Percentiles rank a stretch among this genome's conserved stretches.
Evolutionary conservation across 2,329 filamentous ascomycete genomes (phyloP).

Genomic region (Trichoderma hamatum): DNA sequence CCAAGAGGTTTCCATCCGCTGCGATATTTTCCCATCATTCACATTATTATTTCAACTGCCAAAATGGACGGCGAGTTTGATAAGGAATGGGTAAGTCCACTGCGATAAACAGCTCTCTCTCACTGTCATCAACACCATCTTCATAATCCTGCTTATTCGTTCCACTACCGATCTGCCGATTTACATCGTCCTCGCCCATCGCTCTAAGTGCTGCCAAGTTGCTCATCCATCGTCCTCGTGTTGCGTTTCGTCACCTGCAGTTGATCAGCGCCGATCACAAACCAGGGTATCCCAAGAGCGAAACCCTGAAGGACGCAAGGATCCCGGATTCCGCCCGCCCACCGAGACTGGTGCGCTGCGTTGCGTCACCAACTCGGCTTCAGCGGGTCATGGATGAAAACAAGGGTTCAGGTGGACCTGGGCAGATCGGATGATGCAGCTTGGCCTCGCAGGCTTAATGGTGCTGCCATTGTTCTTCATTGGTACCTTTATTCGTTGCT

Average conservation of each 20-base stretch:
- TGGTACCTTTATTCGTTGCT: not conserved
- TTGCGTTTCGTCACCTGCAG: conserved; percentile 18
- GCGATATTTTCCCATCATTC: not conserved
- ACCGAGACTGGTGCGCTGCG: conserved; percentile 4
- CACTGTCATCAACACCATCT: not conserved
- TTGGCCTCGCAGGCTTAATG: not conserved
- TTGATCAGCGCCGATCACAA: conserved; percentile 16
- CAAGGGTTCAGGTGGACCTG: not conserved
- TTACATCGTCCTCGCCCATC: no score
- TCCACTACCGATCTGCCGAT: not conserved
- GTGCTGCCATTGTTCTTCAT: not conserved
- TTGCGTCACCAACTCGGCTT: conserved; percentile 23
- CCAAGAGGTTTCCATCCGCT: not conserved
- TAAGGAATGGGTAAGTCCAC: conserved; percentile 20
- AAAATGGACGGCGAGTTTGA: conserved; percentile 5
- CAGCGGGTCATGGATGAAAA: conserved; percentile 3
- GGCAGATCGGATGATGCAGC: conserved; percentile 17
- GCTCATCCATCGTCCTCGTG: not conserved
- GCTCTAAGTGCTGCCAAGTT: not conserved
- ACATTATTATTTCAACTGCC: not conserved
- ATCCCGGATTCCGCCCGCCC: not conserved
- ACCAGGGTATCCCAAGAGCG: not conserved
- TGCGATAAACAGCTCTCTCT: not conserved
- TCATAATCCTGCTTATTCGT: not conserved
- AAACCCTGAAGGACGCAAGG: conserved; percentile 24